Percentiles rank a stretch among this genome's conserved stretches.
phyloP scores from a whole-genome alignment of 75 land plant species.

The Pinus taeda region DNA sequence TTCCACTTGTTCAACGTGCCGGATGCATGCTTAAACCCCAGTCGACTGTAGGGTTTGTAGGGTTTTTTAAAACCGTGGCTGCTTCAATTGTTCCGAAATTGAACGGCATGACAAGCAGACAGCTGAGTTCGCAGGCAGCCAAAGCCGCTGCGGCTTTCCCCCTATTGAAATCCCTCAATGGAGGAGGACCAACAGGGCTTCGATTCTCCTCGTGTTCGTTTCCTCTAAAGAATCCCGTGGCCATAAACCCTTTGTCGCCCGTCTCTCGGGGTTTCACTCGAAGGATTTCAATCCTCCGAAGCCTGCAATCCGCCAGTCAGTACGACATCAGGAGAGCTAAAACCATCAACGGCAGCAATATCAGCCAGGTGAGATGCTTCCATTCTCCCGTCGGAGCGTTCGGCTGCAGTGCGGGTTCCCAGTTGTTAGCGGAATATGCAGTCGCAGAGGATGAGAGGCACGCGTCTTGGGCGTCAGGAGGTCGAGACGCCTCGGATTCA shows the following conservation, averaged over 20 bases:
- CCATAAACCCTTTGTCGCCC: neutral
- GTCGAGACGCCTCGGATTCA: too few relatives aligned
- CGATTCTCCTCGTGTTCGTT: neutral
- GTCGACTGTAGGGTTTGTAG: neutral
- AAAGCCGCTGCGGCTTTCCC: neutral
- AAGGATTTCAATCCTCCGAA: neutral
- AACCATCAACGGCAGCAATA: too few relatives aligned
- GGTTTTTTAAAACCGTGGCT: neutral
- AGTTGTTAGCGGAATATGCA: slow-evolving; percentile 20
- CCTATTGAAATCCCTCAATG: neutral
- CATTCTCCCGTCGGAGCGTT: slow-evolving; percentile 9
- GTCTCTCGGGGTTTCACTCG: neutral
- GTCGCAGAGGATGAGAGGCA: slow-evolving; percentile 24
- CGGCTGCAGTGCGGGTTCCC: slow-evolving; percentile 15
- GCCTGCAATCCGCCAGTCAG: neutral
- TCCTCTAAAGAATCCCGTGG: neutral
- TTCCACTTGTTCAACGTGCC: neutral
- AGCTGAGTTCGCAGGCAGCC: neutral
- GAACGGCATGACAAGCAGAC: neutral
- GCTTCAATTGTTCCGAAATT: neutral
- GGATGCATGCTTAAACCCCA: neutral
- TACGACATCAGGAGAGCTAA: neutral
- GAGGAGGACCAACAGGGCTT: neutral
- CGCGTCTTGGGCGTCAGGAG: neutral
- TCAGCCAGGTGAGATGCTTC: neutral